phyloP scores from a whole-genome alignment of 1,284 basidiomycete species.

The Ceratobasidium sp. region DNA sequence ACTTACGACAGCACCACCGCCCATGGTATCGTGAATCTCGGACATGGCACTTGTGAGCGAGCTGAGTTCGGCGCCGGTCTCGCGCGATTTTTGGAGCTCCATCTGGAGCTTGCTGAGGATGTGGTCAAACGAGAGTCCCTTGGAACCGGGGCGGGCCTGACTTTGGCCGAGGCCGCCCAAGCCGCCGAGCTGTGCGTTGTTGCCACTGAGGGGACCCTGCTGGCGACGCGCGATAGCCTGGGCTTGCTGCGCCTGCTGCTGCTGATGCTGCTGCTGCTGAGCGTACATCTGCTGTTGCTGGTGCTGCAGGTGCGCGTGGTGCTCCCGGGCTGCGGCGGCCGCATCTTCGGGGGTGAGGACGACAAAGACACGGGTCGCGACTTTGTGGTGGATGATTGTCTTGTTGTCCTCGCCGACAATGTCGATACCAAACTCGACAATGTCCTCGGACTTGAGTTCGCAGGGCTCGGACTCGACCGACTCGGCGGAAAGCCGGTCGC shows the following conservation, averaged over 20 bases:
- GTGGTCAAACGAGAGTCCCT: slow-evolving; percentile 82
- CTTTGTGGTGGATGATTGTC: slow-evolving; percentile 98
- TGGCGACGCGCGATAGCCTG: slow-evolving; percentile 36
- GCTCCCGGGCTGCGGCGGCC: slow-evolving; percentile 44
- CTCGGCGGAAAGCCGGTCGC: slow-evolving; percentile 89
- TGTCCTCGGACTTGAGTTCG: slow-evolving; percentile 94
- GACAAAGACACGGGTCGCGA: slow-evolving; percentile 78
- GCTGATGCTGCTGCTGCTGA: slow-evolving; percentile 38
- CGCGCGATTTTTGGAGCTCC: slow-evolving; percentile 92
- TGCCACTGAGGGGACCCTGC: slow-evolving; percentile 54
- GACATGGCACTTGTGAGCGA: slow-evolving; percentile 82
- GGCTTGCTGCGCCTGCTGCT: slow-evolving; percentile 39
- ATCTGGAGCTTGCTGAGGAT: slow-evolving; percentile 81
- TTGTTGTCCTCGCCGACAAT: slow-evolving; percentile 99
- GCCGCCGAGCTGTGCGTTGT: slow-evolving; percentile 60
- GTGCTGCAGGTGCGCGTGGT: slow-evolving; percentile 42
- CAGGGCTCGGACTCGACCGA: slow-evolving; percentile 92
- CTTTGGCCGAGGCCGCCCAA: slow-evolving; percentile 79
- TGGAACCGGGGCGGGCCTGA: slow-evolving; percentile 72
- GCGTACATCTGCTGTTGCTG: slow-evolving; percentile 43
- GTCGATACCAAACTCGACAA: slow-evolving; percentile 98
- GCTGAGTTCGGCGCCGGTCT: slow-evolving; percentile 90
- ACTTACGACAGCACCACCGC: slow-evolving; percentile 75
- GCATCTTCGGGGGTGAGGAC: slow-evolving; percentile 47
- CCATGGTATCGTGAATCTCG: slow-evolving; percentile 92